Base-by-base conservation (phyloP, 352 stramenopile species). In the Pythium phragmiticola region DNA sequence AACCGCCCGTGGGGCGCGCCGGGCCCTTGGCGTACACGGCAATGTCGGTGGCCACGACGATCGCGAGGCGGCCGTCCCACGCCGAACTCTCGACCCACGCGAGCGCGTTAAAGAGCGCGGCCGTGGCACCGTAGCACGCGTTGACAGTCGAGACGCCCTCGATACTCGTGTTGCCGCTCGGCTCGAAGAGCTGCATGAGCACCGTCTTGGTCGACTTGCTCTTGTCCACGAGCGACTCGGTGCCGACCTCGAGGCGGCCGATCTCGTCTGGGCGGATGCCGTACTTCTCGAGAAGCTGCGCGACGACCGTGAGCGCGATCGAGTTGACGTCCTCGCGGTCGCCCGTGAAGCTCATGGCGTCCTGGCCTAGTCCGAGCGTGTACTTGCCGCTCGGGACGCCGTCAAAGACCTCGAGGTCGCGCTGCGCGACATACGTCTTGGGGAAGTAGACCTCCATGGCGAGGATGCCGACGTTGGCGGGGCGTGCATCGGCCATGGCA, bases 121-220 rank as follows among this genome's bases (percentile, higher is more conserved):
- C 92, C 1, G 97, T 99, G 42, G 95, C 96, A 30, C 97, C 97
- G 73, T 99, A 99, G 79, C 97, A 99, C 4, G 97, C 97, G 76
- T 99, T 99, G 54, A 99, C 76, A 49, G 93, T 88, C 0, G 94
- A 98, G 14, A 96, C 96, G 51, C 97, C 90, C 42, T 94, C 87
- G 52, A 88, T 66, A 41, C 84, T 74, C 19, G 66, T 66, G 65
- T 89, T 91, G 51, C 77, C 76, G 36, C 65, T 77, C 52, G 72
- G 52, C 49, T 62, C 72, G 45, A 92, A 90, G 12, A 91, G 71
- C 50, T 84, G 72, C 80, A 90, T 90, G 49, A 92, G 84, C 61
- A 87, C 80, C 16, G 85, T 94, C 73, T 92, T 90, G 51, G 79
- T 87, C 37, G 83, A 92, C 75, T 89, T 95, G 65, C 79, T 92